These are phyloP conservation scores for Ceratocystis cubensis DNA, from an alignment of 2,329 filamentous ascomycete species.

Conservation along the genomic window DNA sequence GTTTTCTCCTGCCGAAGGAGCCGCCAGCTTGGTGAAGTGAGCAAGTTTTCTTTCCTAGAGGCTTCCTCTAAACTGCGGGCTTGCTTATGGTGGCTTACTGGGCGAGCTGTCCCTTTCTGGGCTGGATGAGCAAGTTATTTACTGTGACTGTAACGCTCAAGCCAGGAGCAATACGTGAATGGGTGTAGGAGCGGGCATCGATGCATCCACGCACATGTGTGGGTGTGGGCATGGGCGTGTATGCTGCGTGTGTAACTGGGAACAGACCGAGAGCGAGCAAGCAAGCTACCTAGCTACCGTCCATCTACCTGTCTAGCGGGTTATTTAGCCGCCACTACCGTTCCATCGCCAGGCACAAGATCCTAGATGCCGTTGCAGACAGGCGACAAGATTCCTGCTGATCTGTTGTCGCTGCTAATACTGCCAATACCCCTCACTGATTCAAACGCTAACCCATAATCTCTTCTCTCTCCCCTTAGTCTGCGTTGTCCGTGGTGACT, in stretches of 20 bases:
- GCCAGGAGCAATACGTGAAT: not conserved
- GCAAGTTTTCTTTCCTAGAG: not conserved
- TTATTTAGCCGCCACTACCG: not conserved
- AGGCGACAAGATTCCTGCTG: not conserved
- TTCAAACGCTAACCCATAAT: conserved; percentile 2
- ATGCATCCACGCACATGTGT: not conserved
- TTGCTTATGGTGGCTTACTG: not conserved
- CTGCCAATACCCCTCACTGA: conserved; percentile 8
- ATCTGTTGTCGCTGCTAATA: not conserved
- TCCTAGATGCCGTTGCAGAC: not conserved
- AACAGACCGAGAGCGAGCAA: not conserved
- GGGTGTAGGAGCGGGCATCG: not conserved
- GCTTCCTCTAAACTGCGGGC: not conserved
- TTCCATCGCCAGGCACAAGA: not conserved
- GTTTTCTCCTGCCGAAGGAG: conserved; percentile 6
- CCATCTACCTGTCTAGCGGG: not conserved
- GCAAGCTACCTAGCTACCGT: not conserved
- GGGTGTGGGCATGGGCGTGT: not conserved
- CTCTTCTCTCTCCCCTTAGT: conserved; percentile 43
- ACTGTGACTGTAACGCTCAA: conserved; percentile 21
- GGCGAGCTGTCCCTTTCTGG: not conserved
- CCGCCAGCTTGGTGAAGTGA: not conserved
- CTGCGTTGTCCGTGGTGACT: conserved; percentile 94
- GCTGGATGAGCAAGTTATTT: conserved; percentile 9
- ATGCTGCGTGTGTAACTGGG: not conserved